Evolutionary conservation across 306 rosid genomes (phyloP).

Genomic region (Medicago ruthenica): DNA sequence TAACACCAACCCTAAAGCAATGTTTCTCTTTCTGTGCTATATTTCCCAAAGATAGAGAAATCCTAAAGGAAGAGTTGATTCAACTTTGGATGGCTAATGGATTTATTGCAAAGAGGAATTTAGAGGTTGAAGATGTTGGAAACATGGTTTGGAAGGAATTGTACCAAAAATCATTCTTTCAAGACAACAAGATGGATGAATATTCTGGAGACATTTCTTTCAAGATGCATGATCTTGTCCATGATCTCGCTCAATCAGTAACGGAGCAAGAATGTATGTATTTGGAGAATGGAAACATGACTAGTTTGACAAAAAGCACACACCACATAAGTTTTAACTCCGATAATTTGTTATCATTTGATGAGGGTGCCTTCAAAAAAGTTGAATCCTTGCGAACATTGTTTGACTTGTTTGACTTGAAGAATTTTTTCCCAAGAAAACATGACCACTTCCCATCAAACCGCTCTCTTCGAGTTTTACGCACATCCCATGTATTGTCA

Average conservation of each 20-base stretch:
- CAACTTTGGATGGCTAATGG: background rate
- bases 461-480: background rate
- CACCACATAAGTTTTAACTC: background rate
- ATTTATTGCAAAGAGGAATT: background rate
- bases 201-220: background rate
- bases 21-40: background rate
- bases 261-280: background rate
- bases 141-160: background rate
- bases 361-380: background rate
- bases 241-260: slow-evolving; percentile 3
- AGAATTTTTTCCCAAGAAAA: fast-evolving
- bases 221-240: slow-evolving; percentile 23
- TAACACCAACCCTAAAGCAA: background rate
- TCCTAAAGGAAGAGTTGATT: background rate
- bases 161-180: background rate
- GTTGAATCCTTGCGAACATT: background rate
- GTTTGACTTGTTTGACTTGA: background rate
- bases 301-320: background rate
- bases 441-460: background rate
- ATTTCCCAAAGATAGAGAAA: background rate
- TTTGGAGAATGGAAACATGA: background rate
- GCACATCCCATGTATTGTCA: background rate
- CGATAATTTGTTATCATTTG: background rate
- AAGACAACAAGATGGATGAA: background rate
- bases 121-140: background rate